Conservation (phyloP, 169 alveolate species). For the Cryptosporidium sp. region DNA sequence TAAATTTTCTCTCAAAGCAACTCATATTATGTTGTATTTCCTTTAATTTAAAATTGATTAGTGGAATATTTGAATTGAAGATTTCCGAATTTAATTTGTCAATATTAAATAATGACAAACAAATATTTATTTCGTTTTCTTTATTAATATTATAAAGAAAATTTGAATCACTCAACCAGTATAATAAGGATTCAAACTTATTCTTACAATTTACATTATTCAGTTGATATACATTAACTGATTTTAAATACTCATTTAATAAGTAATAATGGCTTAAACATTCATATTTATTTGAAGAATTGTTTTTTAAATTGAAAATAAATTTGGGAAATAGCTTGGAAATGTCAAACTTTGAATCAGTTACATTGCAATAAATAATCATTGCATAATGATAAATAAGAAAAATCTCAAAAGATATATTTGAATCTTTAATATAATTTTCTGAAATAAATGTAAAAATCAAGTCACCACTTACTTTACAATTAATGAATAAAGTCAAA, state of each 20-base stretch:
- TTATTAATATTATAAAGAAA: constrained; percentile 5
- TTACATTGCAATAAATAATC: background rate
- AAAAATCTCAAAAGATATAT: background rate
- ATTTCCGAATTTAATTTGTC: background rate
- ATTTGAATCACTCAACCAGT: constrained; percentile 6
- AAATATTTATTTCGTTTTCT: background rate
- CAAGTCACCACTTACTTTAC: constrained; percentile 14
- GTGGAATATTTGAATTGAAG: background rate
- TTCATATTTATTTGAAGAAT: background rate
- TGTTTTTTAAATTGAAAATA: background rate
- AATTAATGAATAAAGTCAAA: constrained; percentile 21
- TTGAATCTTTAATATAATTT: background rate
- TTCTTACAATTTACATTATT: background rate
- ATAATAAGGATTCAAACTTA: constrained; percentile 9
- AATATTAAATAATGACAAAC: background rate
- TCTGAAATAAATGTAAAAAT: constrained; percentile 22
- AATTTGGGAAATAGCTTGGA: background rate
- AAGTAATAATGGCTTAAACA: background rate
- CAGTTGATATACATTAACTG: background rate
- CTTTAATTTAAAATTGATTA: background rate
- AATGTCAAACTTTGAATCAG: background rate
- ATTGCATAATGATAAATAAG: background rate
- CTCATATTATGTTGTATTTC: background rate
- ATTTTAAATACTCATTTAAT: constrained; percentile 3
- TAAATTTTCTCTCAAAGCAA: background rate